Evolutionary conservation across 2,329 filamentous ascomycete genomes (phyloP), one percentile per base, ranked within the genome.

Genomic region (Aureobasidium pullulans): DNA sequence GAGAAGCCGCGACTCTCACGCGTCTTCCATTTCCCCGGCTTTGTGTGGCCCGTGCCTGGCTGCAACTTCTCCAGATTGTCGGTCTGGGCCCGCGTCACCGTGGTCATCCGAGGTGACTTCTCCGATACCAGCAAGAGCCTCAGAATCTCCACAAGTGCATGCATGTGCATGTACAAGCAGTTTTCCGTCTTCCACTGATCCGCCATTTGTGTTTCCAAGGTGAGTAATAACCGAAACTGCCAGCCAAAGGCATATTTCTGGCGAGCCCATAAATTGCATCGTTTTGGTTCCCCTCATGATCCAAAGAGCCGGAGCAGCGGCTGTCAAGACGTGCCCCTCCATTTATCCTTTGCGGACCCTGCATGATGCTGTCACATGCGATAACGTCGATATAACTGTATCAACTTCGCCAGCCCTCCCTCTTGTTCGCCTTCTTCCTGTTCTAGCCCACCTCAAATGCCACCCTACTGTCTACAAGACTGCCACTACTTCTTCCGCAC

Each of bases 401-500:
- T 48, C 43, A 19, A 16, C 23, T 19, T 50, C 29, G 31, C 31
- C 49, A 47, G 44, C 52, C 42, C 40, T 16, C 13, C 47, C 32
- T n/a, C 39, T 16, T 4, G 9, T 32, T 23, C 43, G 37, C 29
- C 53, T 57, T 39, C 40, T 57, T 19, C 9, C 28, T 28, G 7
- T 40, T 49, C 13, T 11, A 13, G 16, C 48, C 48, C 43, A 56
- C 46, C 57, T 56, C 57, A 56, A 50, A 95, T 95, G 89, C 88
- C 88, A 79, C 75, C 81, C 68, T 93, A 90, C 74, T 95, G 80
- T 75, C 79, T 89, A 60, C 87, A 94, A 80, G 88, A 95, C 75
- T 95, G 89, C 70, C 90, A 95, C 73, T 95, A 95, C 77, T 95
- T 96, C 77, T 94, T 89, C 79, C 89, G 89, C 79, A 95, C 87